These are phyloP conservation scores for Metschnikowia proteae DNA, from an alignment of 805 yeast genomes.

Conservation along the genomic window DNA sequence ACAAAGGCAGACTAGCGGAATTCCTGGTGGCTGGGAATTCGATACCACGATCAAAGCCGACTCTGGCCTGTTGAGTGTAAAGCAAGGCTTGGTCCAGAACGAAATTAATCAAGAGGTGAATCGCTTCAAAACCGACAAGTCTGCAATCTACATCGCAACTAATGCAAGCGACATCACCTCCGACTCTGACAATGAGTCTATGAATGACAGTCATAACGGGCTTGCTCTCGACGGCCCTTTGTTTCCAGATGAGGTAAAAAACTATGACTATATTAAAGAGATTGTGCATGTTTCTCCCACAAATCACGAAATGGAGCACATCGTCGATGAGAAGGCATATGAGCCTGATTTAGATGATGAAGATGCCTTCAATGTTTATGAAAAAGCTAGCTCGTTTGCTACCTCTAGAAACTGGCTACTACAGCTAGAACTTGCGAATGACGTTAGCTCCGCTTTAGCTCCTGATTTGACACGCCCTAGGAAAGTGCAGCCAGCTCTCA, in stretches of 20 bases:
- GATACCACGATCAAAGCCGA: slow-evolving; percentile 13
- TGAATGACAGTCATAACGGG: slow-evolving; percentile 11
- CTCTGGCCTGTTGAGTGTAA: slow-evolving; percentile 24
- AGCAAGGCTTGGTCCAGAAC: slow-evolving; percentile 27
- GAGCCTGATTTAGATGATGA: slow-evolving; percentile 57
- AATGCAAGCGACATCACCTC: slow-evolving; percentile 32
- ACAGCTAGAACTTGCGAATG: slow-evolving; percentile 54
- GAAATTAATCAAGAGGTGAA: slow-evolving; percentile 30
- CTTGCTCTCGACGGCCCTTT: slow-evolving; percentile 14
- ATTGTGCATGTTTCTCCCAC: slow-evolving; percentile 32
- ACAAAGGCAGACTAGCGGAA: slow-evolving; percentile 24
- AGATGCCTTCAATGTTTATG: slow-evolving; percentile 33
- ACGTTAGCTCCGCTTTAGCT: slow-evolving; percentile 40
- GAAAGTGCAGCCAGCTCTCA: slow-evolving; percentile 21
- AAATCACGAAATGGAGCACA: slow-evolving; percentile 29
- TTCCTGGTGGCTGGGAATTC: slow-evolving; percentile 39
- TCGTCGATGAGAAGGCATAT: slow-evolving; percentile 60
- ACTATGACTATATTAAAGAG: slow-evolving; percentile 34
- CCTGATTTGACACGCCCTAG: slow-evolving; percentile 17
- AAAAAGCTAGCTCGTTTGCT: slow-evolving; percentile 44
- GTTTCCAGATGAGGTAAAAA: slow-evolving; percentile 13
- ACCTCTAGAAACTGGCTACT: slow-evolving; percentile 60
- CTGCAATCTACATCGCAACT: slow-evolving; percentile 22
- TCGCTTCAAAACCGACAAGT: slow-evolving; percentile 19
- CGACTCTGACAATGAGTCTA: slow-evolving; percentile 23